A percentile compares a stretch with the other conserved stretches of the same genome.
Evolutionary conservation across 2,329 filamentous ascomycete species (phyloP).

Genomic region (Verruconis gallopava): DNA sequence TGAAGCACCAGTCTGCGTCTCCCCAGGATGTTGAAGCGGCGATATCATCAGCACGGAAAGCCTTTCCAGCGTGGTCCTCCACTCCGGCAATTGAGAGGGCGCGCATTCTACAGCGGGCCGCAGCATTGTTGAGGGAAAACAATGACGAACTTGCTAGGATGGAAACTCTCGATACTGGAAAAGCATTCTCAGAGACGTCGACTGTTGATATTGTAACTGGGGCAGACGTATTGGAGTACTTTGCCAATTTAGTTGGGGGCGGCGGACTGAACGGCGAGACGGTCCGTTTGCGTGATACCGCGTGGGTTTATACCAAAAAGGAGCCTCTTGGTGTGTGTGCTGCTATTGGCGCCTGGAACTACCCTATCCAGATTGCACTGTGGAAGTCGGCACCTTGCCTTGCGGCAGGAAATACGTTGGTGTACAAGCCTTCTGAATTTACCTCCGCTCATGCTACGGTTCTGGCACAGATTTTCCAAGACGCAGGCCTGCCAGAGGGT

Average conservation of each 20-base stretch:
- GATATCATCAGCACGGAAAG: slow-evolving; percentile 54
- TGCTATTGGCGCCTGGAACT: slow-evolving; percentile 86
- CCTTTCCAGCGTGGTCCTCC: slow-evolving; percentile 64
- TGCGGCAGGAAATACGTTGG: slow-evolving; percentile 77
- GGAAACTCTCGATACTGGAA: slow-evolving; percentile 78
- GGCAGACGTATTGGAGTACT: slow-evolving; percentile 77
- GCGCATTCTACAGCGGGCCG: slow-evolving; percentile 65
- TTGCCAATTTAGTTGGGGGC: slow-evolving; percentile 63
- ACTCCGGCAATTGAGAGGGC: slow-evolving; percentile 64
- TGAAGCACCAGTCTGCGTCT: slow-evolving; percentile 60
- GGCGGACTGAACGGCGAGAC: slow-evolving; percentile 73
- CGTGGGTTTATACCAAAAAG: slow-evolving; percentile 74
- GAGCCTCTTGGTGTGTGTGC: slow-evolving; percentile 72
- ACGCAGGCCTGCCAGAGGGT: slow-evolving; percentile 67
- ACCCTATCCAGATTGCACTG: slow-evolving; percentile 78
- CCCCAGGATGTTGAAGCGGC: slow-evolving; percentile 56
- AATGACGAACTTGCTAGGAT: slow-evolving; percentile 69
- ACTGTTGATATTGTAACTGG: slow-evolving; percentile 73
- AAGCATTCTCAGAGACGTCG: slow-evolving; percentile 72
- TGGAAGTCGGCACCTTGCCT: slow-evolving; percentile 84
- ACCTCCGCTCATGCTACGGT: slow-evolving; percentile 70
- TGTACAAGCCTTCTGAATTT: slow-evolving; percentile 82
- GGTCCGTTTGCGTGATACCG: slow-evolving; percentile 57
- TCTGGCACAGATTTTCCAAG: slow-evolving; percentile 61
- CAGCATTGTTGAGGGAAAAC: slow-evolving; percentile 55